Evolutionary conservation across 1,139 yeast genomes (phyloP), one percentile per base, ranked within the genome.

Genomic region (Geotrichum phurueaensis): DNA sequence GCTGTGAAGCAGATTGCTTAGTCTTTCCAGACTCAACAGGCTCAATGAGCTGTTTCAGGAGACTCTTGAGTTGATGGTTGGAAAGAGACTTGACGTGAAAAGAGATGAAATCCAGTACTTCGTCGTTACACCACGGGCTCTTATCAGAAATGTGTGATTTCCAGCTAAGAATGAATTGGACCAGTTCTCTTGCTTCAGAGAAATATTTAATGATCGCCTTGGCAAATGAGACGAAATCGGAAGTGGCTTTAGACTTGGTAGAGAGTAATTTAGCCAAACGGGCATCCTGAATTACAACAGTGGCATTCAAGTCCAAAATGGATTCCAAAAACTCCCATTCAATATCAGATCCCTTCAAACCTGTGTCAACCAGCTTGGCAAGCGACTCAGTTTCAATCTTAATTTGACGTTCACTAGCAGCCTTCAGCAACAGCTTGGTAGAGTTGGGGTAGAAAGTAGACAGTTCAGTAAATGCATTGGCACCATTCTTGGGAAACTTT

Each of bases 51-150:
- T 43, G 27, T 10, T 59, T 60, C 6, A 67, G 51, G 3, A 67
- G 52, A 2, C 62, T 48, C 39, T 62, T 63, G 25, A 67, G 58
- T 39, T 67, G 70, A 25, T 60, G 63, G 1, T 62, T 57, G 12
- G 70, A 66, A 27, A 67, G 60, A 5, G 61, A 47, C 13, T 56
- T 60, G 20, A 67, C 59, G 39, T 63, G 62, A n/a, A 51, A 31
- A 9, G 64, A 56, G 22, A 67, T 55, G 15, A 53, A 61, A 9
- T 63, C 59, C 10, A 64, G 43, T 1, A 66, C 60, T 13, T 48
- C 49, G 9, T 60, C 57, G n/a, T 51, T 50, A 43, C 58, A 56
- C 70, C 70, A 67, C 13, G 64, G 54, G 12, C 61, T 57, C 12
- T 52, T 54, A 13, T 58, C 50, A 3, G 53, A 22, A n/a, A 61